Evolutionary conservation across 257 asterid species (phyloP).

Genomic region (Solanum sejunctum): DNA sequence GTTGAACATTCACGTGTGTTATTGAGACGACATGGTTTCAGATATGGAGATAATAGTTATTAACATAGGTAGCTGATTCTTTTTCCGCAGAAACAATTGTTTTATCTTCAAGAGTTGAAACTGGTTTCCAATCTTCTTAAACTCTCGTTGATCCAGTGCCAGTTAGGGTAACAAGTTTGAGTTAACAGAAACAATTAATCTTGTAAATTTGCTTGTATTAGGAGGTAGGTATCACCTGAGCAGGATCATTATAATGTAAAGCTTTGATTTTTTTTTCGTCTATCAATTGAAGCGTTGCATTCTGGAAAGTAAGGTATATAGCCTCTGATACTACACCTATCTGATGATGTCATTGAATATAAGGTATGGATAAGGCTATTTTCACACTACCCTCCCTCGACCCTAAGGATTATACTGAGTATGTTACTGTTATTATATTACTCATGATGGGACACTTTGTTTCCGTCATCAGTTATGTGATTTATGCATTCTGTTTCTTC

Average conservation of each 20-base stretch:
- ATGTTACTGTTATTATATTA: neutral
- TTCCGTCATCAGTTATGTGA: neutral
- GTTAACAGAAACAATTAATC: neutral
- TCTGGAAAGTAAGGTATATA: neutral
- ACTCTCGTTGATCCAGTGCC: neutral
- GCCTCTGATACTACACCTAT: neutral
- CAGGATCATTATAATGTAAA: neutral
- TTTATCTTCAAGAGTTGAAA: neutral
- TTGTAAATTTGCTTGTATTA: neutral
- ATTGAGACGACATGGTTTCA: neutral
- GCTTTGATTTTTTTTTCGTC: neutral
- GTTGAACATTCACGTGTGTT: constrained; percentile 7
- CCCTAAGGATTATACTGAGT: too few species aligned
- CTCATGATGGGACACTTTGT: neutral
- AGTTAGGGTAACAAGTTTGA: neutral
- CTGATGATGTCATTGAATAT: neutral
- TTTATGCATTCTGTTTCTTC: neutral
- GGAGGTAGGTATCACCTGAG: neutral
- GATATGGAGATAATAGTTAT: neutral
- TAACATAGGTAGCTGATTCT: constrained; percentile 3
- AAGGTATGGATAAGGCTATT: neutral
- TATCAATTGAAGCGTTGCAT: neutral
- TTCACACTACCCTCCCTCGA: neutral
- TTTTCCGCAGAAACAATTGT: neutral
- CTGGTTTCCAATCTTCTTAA: neutral